Conservation (phyloP, 352 stramenopile genomes). For the Phytophthora ramorum region DNA sequence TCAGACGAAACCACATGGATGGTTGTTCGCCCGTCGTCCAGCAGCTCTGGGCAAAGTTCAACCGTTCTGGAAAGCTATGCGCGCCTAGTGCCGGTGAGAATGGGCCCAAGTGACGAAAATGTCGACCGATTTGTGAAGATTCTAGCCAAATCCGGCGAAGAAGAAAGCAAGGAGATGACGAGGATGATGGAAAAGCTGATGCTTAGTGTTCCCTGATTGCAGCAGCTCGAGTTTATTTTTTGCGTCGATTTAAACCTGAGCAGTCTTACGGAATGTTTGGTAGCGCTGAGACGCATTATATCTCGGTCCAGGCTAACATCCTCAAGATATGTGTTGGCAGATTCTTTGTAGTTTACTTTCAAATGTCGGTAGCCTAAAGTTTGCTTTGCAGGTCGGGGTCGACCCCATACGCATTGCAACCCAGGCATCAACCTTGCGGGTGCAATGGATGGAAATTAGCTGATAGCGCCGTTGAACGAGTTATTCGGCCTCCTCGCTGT, state of each 20-base stretch:
- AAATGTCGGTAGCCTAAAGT: no score
- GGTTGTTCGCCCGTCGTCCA: constrained; percentile 23
- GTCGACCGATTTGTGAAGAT: constrained; percentile 31
- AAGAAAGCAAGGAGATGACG: constrained; percentile 26
- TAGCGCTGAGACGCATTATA: no score
- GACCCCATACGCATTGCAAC: no score
- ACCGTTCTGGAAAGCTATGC: constrained; percentile 39
- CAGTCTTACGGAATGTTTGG: no score
- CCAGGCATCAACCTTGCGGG: no score
- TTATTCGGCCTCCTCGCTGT: no score
- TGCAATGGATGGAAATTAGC: no score
- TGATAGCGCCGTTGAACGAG: no score
- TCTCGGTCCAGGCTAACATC: no score
- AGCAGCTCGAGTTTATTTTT: not conserved
- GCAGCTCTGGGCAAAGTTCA: not conserved
- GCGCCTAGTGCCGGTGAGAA: constrained; percentile 30
- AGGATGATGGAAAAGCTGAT: constrained; percentile 27
- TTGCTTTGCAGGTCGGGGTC: no score
- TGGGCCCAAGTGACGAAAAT: constrained; percentile 9
- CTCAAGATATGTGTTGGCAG: no score
- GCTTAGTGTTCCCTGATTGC: constrained; percentile 1
- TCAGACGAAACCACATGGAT: constrained; percentile 58
- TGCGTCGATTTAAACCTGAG: not conserved
- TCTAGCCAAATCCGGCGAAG: constrained; percentile 16
- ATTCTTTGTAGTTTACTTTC: no score